A percentile compares a stretch with the other conserved stretches of the same genome.
These are phyloP conservation scores for Colletotrichum cuscutae DNA, from an alignment of 2,329 filamentous ascomycete species.

Conservation along the genomic window DNA sequence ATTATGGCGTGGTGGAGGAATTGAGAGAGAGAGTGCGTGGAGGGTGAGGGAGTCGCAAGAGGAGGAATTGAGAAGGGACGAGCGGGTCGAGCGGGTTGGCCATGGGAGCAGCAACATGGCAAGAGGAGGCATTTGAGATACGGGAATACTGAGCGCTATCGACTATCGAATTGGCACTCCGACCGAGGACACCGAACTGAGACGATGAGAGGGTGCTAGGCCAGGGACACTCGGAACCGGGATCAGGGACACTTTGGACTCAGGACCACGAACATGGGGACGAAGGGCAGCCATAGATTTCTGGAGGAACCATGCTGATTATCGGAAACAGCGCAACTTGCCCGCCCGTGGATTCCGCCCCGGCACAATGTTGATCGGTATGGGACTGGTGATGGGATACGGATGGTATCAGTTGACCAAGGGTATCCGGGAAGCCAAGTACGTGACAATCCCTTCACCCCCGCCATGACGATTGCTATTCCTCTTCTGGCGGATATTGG, in stretches of 20 bases:
- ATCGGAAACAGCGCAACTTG: constrained; percentile 78
- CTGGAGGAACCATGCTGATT: constrained; percentile 35
- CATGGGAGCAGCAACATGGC: not conserved
- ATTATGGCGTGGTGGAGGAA: not conserved
- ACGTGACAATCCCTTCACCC: constrained; percentile 48
- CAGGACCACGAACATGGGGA: not conserved
- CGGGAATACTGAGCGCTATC: not conserved
- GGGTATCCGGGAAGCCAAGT: constrained; percentile 93
- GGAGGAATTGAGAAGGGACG: too few species aligned
- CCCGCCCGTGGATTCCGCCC: constrained; percentile 92
- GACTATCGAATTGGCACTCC: not conserved
- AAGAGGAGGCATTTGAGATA: too few species aligned
- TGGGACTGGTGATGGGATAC: constrained; percentile 83
- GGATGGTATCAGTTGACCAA: constrained; percentile 89
- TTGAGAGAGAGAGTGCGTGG: not conserved
- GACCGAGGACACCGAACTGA: not conserved
- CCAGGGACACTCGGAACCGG: not conserved
- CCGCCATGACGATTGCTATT: not conserved
- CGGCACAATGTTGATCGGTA: constrained; percentile 78
- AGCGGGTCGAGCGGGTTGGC: not conserved
- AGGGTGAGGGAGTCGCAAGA: not conserved
- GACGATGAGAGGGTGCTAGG: not conserved
- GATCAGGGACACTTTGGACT: not conserved
- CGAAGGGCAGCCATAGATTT: not conserved
- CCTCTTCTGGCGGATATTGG: too few species aligned